Evolutionary conservation across 768 basidiomycete genomes (phyloP), one percentile per base, ranked within the genome.

Genomic region (Strobilomyces dryophilus): DNA sequence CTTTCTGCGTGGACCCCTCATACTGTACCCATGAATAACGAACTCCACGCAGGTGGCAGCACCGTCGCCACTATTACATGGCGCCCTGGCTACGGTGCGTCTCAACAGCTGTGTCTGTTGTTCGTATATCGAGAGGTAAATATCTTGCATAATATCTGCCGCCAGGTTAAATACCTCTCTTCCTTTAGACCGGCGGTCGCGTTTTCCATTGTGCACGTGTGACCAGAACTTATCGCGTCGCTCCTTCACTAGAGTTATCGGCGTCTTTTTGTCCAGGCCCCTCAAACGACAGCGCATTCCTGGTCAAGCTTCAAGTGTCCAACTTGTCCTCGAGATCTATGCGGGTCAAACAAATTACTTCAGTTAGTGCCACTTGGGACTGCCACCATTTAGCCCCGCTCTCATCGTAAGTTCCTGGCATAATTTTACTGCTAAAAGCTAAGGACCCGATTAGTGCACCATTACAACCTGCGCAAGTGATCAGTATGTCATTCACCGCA

Each of bases 341-440:
- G 31, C 60, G 66, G 15, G 57, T 94, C 17, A 74, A 74, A 4
- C 83, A 89, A 58, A 60, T 93, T 8, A 79, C 77, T 4, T 76
- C 80, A 26, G 56, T 91, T 46, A 92, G 91, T 59, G 81, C 89
- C 1, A 71, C 73, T 6, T 94, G 92, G 92, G 66, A 67, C 39
- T 84, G 80, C 55, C 65, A 66, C 2, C 61, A 77, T 8, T 49
- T 79, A n/a, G 57, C 68, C 2, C 66, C 71, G 10, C 56, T 64
- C 15, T 56, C 65, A 18, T 62, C 71, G 84, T 87, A 59, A 66
- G 87, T 73, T 21, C 32, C 41, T 1, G 7, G 2, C 17, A 15
- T 51, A 1, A 21, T 24, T 49, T 46, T 45, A 15, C 17, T 41
- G 20, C 45, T 32, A 43, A 24, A 45, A 12, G 34, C 63, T 48